These are phyloP conservation scores for Cyclostephanos tholiformis DNA, from an alignment of 108 stramenopile species.

Conservation along the genomic window DNA sequence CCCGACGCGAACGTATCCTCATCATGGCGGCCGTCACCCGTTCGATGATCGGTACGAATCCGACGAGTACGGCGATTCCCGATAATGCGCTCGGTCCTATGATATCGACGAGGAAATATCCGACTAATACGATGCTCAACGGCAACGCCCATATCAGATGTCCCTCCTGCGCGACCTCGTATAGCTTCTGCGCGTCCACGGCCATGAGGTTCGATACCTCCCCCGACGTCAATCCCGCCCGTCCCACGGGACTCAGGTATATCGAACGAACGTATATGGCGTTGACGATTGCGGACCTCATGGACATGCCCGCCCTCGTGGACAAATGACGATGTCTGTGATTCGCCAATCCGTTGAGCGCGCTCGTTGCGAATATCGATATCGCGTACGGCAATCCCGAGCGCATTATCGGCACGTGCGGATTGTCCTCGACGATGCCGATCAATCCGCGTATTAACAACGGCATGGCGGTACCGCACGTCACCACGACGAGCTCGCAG, in stretches of 20 bases:
- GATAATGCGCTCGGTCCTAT: slow-evolving; percentile 69
- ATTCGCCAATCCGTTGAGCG: slow-evolving; percentile 62
- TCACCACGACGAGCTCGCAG: slow-evolving; percentile 37
- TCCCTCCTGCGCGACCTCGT: slow-evolving; percentile 78
- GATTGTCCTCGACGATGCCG: slow-evolving; percentile 22
- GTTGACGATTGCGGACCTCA: slow-evolving; percentile 63
- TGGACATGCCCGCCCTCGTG: slow-evolving; percentile 60
- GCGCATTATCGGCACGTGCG: slow-evolving; percentile 2
- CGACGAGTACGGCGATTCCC: slow-evolving; percentile 69
- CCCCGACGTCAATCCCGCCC: slow-evolving; percentile 62
- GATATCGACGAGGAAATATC: slow-evolving; percentile 57
- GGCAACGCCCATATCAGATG: slow-evolving; percentile 86
- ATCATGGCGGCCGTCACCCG: slow-evolving; percentile 61
- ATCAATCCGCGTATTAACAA: slow-evolving; percentile 35
- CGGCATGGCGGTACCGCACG: slow-evolving; percentile 31
- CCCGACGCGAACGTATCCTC: slow-evolving; percentile 55
- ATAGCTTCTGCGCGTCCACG: slow-evolving; percentile 83
- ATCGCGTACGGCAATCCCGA: slow-evolving; percentile 54
- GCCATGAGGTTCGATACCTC: slow-evolving; percentile 79
- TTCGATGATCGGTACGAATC: slow-evolving; percentile 75
- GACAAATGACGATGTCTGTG: slow-evolving; percentile 77
- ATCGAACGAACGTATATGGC: slow-evolving; percentile 62
- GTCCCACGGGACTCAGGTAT: slow-evolving; percentile 58
- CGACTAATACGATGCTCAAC: slow-evolving; percentile 70
- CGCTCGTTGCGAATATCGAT: slow-evolving; percentile 45